Evolutionary conservation across 768 basidiomycete genomes (phyloP).

Genomic region (Pholiota molesta): DNA sequence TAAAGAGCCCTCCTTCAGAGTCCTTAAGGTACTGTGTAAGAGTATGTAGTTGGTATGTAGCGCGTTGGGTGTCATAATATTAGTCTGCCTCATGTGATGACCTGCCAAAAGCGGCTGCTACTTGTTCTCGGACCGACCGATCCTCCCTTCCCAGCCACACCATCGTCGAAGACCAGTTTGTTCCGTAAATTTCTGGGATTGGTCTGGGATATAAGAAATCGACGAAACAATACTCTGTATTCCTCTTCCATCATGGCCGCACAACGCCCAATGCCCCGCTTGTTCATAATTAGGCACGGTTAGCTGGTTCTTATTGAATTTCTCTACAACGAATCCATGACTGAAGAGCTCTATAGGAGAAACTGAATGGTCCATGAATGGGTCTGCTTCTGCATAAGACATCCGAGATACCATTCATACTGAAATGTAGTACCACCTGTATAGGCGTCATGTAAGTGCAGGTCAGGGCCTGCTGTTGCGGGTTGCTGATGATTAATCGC

Average conservation of each 20-base stretch:
- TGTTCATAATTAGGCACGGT: slow-evolving; percentile 86
- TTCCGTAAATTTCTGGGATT: too few species aligned
- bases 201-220: neutral
- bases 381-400: slow-evolving; percentile 43
- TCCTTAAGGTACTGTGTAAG: too few species aligned
- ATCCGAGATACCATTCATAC: neutral
- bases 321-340: neutral
- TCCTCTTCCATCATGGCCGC: slow-evolving; percentile 27
- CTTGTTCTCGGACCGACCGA: neutral
- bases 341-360: slow-evolving; percentile 54
- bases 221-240: too few species aligned
- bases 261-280: slow-evolving; percentile 63
- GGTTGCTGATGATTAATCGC: neutral
- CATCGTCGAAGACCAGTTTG: too few species aligned
- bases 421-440: neutral
- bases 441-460: slow-evolving; percentile 62
- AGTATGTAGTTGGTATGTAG: too few species aligned
- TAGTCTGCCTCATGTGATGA: slow-evolving; percentile 8
- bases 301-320: slow-evolving; percentile 8
- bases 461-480: neutral
- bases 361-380: slow-evolving; percentile 93
- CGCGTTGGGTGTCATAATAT: too few species aligned
- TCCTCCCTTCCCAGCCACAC: too few species aligned
- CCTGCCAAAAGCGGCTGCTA: neutral
- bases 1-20: slow-evolving; percentile 1